These are phyloP conservation scores for Pistacia integerrima DNA, from an alignment of 345 rosid genomes.

Conservation along the genomic window DNA sequence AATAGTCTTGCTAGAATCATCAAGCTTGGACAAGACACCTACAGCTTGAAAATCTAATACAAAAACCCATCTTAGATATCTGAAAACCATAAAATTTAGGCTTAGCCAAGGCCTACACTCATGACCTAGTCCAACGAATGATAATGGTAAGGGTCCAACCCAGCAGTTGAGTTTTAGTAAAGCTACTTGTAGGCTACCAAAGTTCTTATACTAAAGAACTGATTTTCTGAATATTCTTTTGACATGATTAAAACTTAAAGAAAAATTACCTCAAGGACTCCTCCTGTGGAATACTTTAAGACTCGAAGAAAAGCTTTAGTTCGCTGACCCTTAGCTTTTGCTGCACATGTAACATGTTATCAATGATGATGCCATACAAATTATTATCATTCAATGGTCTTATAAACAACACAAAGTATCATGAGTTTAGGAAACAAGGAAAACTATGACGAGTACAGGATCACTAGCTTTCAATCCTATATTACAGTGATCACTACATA, in stretches of 20 bases:
- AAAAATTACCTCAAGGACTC: slow-evolving; percentile 87
- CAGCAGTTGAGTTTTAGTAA: neutral
- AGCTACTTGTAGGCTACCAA: neutral
- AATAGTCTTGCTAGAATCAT: neutral
- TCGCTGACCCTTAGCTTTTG: slow-evolving; percentile 62
- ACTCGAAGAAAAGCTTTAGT: slow-evolving; percentile 95
- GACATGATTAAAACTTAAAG: slow-evolving; percentile 6
- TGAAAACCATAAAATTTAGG: neutral
- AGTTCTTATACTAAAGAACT: neutral
- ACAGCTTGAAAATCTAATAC: neutral
- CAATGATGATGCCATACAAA: neutral
- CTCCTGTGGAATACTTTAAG: slow-evolving; percentile 88
- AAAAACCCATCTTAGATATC: neutral
- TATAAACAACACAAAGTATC: neutral
- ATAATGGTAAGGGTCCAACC: neutral
- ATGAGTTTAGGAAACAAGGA: neutral
- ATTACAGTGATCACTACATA: neutral
- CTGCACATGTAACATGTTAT: slow-evolving; percentile 48
- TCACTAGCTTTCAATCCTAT: neutral
- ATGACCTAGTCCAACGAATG: neutral
- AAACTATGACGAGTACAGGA: neutral
- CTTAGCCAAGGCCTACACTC: neutral
- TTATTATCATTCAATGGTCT: neutral
- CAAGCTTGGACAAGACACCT: neutral
- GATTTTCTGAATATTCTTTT: neutral